phyloP scores from a whole-genome alignment of 495 filamentous ascomycete species.

The Penicillium mononematosum region DNA sequence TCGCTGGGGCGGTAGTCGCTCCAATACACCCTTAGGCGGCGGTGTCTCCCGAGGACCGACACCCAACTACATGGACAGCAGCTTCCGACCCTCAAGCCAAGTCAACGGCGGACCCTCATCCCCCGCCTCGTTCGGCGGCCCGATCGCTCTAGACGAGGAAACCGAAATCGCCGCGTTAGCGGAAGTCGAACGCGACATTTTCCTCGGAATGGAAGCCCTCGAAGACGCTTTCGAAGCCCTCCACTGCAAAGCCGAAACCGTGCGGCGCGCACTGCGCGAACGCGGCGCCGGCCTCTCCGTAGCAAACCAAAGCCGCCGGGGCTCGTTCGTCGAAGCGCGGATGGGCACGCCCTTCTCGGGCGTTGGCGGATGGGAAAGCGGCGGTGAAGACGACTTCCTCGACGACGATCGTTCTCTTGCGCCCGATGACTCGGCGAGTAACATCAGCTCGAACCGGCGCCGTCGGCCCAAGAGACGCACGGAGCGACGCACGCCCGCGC shows the following conservation, averaged over 20 bases:
- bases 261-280: slow-evolving; percentile 75
- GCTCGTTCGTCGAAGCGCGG: slow-evolving; percentile 50
- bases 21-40: slow-evolving; percentile 44
- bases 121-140: slow-evolving; percentile 52
- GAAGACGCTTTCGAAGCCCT: slow-evolving; percentile 95
- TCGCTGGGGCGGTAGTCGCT: slow-evolving; percentile 39
- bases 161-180: slow-evolving; percentile 86
- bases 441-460: slow-evolving; percentile 73
- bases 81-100: slow-evolving; percentile 41
- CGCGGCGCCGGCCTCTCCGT: slow-evolving; percentile 76
- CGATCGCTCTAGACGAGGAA: slow-evolving; percentile 90
- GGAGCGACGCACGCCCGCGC: slow-evolving; percentile 77
- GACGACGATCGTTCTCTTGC: slow-evolving; percentile 68
- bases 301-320: slow-evolving; percentile 70
- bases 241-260: slow-evolving; percentile 77
- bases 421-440: slow-evolving; percentile 75
- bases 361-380: slow-evolving; percentile 41
- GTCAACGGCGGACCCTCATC: slow-evolving; percentile 33
- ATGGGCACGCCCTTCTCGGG: slow-evolving; percentile 57
- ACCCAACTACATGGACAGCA: slow-evolving; percentile 38
- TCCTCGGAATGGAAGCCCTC: slow-evolving; percentile 85
- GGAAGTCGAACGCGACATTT: slow-evolving; percentile 91
- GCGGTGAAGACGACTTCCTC: slow-evolving; percentile 60
- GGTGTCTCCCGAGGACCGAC: slow-evolving; percentile 42
- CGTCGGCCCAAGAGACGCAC: slow-evolving; percentile 66